A percentile compares a stretch with the other conserved stretches of the same genome.
Evolutionary conservation across 2,329 filamentous ascomycete genomes (phyloP).

Genomic region (Penicillium sp.): DNA sequence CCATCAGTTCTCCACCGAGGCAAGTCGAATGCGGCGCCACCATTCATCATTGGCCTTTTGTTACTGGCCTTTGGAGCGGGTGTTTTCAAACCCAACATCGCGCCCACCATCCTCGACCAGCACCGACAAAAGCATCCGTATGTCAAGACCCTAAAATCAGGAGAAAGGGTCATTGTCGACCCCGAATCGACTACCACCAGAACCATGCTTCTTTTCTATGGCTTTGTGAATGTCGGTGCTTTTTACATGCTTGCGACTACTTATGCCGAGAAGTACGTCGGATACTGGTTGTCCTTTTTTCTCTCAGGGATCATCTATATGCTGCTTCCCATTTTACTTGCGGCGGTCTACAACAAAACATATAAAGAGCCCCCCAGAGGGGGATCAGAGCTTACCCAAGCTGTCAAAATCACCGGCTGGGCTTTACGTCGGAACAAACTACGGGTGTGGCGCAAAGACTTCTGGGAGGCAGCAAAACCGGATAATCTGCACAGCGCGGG

Average conservation of each 20-base stretch:
- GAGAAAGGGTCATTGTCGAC: constrained; percentile 49
- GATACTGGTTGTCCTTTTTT: constrained; percentile 38
- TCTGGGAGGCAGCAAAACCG: constrained; percentile 38
- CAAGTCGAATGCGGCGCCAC: constrained; percentile 31
- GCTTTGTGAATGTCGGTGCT: constrained; percentile 33
- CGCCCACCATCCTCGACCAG: constrained; percentile 47
- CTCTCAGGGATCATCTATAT: constrained; percentile 35
- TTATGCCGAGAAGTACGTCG: constrained; percentile 36
- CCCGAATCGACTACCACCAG: constrained; percentile 45
- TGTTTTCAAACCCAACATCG: constrained; percentile 43
- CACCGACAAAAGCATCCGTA: constrained; percentile 39
- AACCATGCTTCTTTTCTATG: constrained; percentile 39
- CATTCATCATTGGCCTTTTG: constrained; percentile 41
- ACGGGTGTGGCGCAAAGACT: constrained; percentile 32
- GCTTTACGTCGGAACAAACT: constrained; percentile 36
- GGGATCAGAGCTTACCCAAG: constrained; percentile 31
- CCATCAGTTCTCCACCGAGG: constrained; percentile 45
- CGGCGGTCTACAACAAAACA: constrained; percentile 35
- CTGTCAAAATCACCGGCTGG: constrained; percentile 33
- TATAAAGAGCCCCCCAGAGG: constrained; percentile 33
- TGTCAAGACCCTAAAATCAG: constrained; percentile 43
- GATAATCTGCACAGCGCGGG: constrained; percentile 29
- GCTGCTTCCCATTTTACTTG: constrained; percentile 35
- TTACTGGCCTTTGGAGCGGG: constrained; percentile 42
- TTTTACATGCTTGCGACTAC: constrained; percentile 39